Conservation (phyloP, 257 asterid genomes). For the Penstemon newberryi region DNA sequence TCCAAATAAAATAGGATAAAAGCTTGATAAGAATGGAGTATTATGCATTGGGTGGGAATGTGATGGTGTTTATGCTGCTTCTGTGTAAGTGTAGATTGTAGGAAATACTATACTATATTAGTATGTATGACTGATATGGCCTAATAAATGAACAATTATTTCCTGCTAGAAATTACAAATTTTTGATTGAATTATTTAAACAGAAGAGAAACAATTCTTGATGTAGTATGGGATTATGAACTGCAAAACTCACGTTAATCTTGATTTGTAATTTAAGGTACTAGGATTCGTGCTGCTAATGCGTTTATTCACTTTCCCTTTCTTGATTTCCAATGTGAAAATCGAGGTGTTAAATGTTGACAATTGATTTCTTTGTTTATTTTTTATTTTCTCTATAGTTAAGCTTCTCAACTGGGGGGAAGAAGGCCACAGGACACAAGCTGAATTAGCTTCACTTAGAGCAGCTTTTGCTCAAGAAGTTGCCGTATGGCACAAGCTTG, state of each 20-base stretch:
- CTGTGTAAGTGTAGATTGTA: no score
- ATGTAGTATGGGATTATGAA: background rate
- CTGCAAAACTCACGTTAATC: background rate
- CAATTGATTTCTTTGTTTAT: background rate
- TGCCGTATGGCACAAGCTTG: constrained; percentile 87
- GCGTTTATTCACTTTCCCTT: background rate
- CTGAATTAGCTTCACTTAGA: constrained; percentile 65
- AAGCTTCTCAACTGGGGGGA: constrained; percentile 92
- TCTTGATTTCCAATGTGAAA: background rate
- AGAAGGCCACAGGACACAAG: constrained; percentile 66
- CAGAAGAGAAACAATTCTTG: background rate
- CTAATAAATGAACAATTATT: no score
- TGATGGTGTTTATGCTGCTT: background rate
- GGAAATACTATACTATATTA: no score
- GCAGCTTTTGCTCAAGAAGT: constrained; percentile 85
- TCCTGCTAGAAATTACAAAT: no score
- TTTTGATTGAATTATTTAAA: background rate
- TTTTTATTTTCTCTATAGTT: constrained; percentile 37
- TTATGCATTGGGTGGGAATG: background rate
- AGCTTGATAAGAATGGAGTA: no score
- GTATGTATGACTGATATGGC: no score
- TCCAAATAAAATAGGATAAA: no score
- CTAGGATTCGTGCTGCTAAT: background rate
- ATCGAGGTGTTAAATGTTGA: background rate
- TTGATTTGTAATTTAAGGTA: background rate